These are phyloP conservation scores for Mentha longifolia DNA, from an alignment of 257 asterid genomes.

Conservation along the genomic window DNA sequence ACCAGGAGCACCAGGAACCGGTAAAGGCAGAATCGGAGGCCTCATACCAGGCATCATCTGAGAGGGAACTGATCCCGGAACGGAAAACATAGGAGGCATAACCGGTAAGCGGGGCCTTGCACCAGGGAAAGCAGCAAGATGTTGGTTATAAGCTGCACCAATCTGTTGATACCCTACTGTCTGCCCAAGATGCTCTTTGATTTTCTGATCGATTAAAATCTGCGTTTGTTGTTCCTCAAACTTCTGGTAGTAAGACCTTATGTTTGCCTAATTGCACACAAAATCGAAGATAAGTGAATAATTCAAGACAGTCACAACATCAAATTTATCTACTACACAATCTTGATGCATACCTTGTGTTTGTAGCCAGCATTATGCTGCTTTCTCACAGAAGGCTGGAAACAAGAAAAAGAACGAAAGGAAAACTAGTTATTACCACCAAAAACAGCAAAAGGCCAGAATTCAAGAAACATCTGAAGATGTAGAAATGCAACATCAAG, in stretches of 20 bases:
- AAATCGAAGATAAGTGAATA: neutral
- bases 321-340: neutral
- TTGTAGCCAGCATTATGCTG: constrained; percentile 77
- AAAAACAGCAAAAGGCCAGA: neutral
- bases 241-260: constrained; percentile 65
- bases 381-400: constrained; percentile 72
- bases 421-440: neutral
- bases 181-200: constrained; percentile 74
- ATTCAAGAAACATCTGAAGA: neutral
- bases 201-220: constrained; percentile 60
- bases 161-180: constrained; percentile 57
- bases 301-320: constrained; percentile 9
- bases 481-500: neutral
- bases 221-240: constrained; percentile 72
- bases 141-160: constrained; percentile 68
- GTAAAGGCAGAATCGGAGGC: constrained; percentile 52
- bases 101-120: constrained; percentile 53
- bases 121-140: constrained; percentile 69
- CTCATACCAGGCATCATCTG: constrained; percentile 49
- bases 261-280: constrained; percentile 45
- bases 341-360: constrained; percentile 55
- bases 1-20: constrained; percentile 56
- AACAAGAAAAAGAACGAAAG: neutral
- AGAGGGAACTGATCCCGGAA: constrained; percentile 47
- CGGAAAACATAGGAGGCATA: constrained; percentile 52